These are phyloP conservation scores for Colletotrichum sp. DNA, from an alignment of 2,329 filamentous ascomycete species.

Conservation along the genomic window DNA sequence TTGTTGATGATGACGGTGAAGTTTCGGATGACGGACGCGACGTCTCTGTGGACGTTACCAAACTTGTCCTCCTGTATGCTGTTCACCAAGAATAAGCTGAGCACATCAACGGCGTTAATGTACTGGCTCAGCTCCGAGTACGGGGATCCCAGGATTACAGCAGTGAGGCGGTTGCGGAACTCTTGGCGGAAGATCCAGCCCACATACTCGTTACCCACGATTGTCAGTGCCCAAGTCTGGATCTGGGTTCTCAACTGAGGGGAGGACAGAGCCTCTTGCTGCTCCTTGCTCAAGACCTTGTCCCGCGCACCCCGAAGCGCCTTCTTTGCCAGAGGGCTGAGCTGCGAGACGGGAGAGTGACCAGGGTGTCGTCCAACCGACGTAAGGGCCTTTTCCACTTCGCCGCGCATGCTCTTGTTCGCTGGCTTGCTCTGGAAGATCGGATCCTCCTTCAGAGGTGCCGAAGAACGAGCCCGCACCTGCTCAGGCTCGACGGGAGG, in stretches of 20 bases:
- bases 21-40: constrained; percentile 75
- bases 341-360: constrained; percentile 50
- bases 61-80: constrained; percentile 83
- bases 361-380: constrained; percentile 52
- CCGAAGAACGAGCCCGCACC: constrained; percentile 39
- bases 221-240: constrained; percentile 48
- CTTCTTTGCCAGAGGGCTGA: constrained; percentile 57
- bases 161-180: constrained; percentile 68
- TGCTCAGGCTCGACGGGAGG: constrained; percentile 35
- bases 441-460: constrained; percentile 48
- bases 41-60: constrained; percentile 84
- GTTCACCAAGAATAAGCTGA: constrained; percentile 72
- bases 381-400: constrained; percentile 51
- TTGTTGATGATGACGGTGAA: constrained; percentile 73
- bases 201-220: constrained; percentile 56
- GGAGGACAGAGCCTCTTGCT: constrained; percentile 57
- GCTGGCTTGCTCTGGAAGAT: constrained; percentile 47
- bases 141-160: constrained; percentile 75
- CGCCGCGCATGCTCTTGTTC: constrained; percentile 42
- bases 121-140: constrained; percentile 73
- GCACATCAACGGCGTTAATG: constrained; percentile 72
- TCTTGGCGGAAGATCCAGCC: constrained; percentile 75
- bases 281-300: constrained; percentile 55
- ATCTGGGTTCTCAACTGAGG: constrained; percentile 55
- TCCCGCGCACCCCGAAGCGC: constrained; percentile 52